Evolutionary conservation across 345 rosid species (phyloP), one percentile per base, ranked within the genome.

Genomic region (Salix caprea): DNA sequence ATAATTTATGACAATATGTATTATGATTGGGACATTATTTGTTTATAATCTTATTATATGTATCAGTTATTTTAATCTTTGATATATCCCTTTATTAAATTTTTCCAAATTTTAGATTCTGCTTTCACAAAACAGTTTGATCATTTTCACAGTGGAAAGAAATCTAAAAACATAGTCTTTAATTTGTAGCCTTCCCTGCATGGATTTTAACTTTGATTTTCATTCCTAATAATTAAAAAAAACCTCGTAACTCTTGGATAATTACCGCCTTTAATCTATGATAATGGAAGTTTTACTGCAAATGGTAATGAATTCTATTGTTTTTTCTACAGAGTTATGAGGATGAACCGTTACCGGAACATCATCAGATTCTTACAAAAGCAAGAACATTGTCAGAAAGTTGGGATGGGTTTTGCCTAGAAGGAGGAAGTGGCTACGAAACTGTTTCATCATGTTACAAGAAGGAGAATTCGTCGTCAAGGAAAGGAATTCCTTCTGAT

Each of bases 351-450:
- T 71, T 86, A 18, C 70, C 91, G 7, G 89, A 85, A 40, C 86
- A 84, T 76, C 85, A 84, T 75, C 92, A 77, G 30, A 65, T 74
- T 37, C 76, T 60, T 15, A 34, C 84, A 67, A 89, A 87, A 85
- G 79, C 88, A 70, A 74, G 79, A 80, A 79, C 85, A 67, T 62
- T 87, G 84, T 84, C 96, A 72, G 97, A 78, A 80, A 85, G 54
- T 40, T 91, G 97, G 98, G 94, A 91, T 60, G 99, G 89, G 7
- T 90, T 75, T 81, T 89, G 84, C 28, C 65, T 88, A 13, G 88
- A 79, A 70, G 89, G 74, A 50, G 88, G 83, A 80, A 88, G 82
- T 74, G 82, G 76, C 18, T 85, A 74, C 50, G 94, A 82, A 65
- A 67, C 87, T 42, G 78, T 71, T 72, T 67, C 85, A 67, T 91